Evolutionary conservation across 805 yeast genomes (phyloP).

Genomic region (Metschnikowia hibisci): DNA sequence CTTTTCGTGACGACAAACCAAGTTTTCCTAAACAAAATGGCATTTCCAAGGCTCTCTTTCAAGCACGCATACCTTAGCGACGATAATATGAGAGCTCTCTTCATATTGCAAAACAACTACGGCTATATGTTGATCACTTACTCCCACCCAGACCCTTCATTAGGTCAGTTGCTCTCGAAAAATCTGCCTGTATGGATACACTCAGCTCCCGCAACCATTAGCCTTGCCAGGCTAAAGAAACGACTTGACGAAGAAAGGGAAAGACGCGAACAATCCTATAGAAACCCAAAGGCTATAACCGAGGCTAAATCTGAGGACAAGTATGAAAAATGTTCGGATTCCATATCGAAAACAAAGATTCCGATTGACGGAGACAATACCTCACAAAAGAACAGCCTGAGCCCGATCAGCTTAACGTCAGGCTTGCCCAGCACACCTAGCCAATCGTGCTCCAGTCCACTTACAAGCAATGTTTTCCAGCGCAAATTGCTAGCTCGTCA

Average conservation of each 20-base stretch:
- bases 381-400: too few species aligned
- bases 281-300: too few species aligned
- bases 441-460: not conserved
- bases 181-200: not conserved
- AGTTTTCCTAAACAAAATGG: conserved; percentile 16
- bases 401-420: not conserved
- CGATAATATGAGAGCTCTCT: conserved; percentile 5
- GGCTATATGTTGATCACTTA: conserved; percentile 13
- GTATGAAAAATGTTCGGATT: too few species aligned
- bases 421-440: not conserved
- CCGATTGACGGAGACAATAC: too few species aligned
- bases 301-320: too few species aligned
- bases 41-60: conserved; percentile 11
- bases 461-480: not conserved
- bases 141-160: not conserved
- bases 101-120: conserved; percentile 14
- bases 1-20: conserved; percentile 8
- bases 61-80: conserved; percentile 9
- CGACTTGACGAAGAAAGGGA: conserved; percentile 5
- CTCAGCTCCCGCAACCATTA: not conserved
- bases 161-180: conserved; percentile 3
- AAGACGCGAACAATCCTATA: conserved; percentile 8
- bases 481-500: not conserved
- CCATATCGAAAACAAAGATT: too few species aligned
- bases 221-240: conserved; percentile 3